Percentiles rank a stretch among this genome's conserved stretches.
phyloP scores from a whole-genome alignment of 2,329 filamentous ascomycete genomes.

The Sphaerostilbella broomeana region DNA sequence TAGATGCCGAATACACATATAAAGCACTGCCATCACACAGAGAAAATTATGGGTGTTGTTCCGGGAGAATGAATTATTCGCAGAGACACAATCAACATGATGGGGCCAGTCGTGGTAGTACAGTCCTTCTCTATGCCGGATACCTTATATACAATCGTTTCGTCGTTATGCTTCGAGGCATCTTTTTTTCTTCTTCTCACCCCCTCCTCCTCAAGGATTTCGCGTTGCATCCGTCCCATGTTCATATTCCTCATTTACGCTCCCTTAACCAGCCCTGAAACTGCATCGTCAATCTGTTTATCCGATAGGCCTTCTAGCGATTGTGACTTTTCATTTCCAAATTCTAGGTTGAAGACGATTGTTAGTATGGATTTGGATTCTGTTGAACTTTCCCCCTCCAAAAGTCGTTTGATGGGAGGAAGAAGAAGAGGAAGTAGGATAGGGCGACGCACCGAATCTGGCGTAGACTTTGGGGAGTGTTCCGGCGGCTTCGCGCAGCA shows the following conservation, averaged over 20 bases:
- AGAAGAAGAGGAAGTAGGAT: background rate
- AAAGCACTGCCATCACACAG: no score
- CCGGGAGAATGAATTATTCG: background rate
- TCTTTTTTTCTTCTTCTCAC: background rate
- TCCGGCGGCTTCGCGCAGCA: conserved; percentile 86
- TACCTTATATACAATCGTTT: conserved; percentile 1
- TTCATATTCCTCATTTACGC: conserved; percentile 4
- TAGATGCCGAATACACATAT: no score
- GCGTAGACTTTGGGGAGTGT: conserved; percentile 83
- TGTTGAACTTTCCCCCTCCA: background rate
- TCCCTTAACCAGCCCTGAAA: conserved; percentile 47
- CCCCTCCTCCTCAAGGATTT: background rate
- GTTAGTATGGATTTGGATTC: background rate
- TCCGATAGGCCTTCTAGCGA: conserved; percentile 53
- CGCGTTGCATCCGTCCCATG: no score
- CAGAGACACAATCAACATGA: no score
- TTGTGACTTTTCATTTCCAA: conserved; percentile 51
- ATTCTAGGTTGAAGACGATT: conserved; percentile 30
- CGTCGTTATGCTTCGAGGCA: background rate
- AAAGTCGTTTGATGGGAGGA: no score
- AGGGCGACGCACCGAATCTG: conserved; percentile 64
- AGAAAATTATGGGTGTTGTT: no score
- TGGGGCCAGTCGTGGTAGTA: background rate
- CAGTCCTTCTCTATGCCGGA: background rate
- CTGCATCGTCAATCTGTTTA: conserved; percentile 55